Conservation (phyloP, 2,329 filamentous ascomycete genomes). For the Penicillium sumatraense region DNA sequence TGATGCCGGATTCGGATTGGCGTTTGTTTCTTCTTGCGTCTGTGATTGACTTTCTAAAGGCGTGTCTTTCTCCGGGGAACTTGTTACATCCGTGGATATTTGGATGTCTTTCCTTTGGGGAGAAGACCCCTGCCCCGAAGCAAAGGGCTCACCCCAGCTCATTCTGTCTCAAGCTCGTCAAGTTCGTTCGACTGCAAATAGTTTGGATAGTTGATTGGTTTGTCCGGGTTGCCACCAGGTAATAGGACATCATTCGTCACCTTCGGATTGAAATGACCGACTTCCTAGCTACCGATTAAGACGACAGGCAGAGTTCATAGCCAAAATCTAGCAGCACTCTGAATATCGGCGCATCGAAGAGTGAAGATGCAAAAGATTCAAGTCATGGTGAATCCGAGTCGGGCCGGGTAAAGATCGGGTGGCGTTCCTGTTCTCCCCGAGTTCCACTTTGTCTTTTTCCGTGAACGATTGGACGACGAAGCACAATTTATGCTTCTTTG, state of each 20-base stretch:
- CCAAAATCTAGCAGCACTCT: no score
- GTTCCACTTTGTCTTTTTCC: constrained; percentile 2
- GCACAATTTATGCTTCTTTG: no score
- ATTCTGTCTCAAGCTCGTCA: constrained; percentile 3
- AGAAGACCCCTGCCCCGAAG: not conserved
- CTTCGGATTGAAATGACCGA: no score
- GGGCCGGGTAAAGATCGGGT: constrained; percentile 3
- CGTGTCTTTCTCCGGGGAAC: not conserved
- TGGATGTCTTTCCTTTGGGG: not conserved
- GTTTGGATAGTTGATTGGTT: not conserved
- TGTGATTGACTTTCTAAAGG: no score
- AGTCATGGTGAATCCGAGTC: not conserved
- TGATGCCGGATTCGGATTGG: not conserved
- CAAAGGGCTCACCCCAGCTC: constrained; percentile 9
- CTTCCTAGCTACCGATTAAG: no score
- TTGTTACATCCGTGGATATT: not conserved
- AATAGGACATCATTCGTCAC: not conserved
- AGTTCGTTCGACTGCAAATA: not conserved
- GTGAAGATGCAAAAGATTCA: not conserved
- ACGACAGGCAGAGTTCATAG: no score
- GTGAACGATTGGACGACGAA: not conserved
- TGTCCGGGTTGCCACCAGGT: not conserved
- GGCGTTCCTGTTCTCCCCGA: constrained; percentile 6
- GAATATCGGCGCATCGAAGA: no score
- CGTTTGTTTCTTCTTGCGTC: not conserved